Base-by-base conservation (phyloP, 495 filamentous ascomycete species). In the Aspergillus kassunensis region DNA sequence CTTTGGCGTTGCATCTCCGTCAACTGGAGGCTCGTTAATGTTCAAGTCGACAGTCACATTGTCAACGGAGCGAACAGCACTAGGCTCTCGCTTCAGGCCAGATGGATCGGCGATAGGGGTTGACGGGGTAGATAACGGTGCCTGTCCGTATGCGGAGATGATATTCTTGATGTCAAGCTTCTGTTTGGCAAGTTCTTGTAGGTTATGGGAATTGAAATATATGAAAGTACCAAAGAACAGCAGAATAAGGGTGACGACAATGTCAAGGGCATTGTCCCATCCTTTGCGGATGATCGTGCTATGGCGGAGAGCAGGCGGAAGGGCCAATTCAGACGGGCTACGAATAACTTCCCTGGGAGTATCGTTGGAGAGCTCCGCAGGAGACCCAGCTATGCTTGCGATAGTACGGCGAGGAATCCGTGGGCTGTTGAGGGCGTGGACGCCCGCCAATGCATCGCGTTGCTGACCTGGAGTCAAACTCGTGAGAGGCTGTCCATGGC, bases 211-310 rank as follows among this genome's bases (percentile, higher is more conserved):
- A 50, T 80, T 80, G 49, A 79, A 67, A 30, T 74, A 78, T 9
- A 80, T 63, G 56, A 80, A 80, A 0, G 71, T 66, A 15, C 64
- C 62, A 25, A 80, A 65, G 36, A 78, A 66, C 12, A 75, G 40
- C 6, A 78, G 54, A 2, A 80, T 51, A 37, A 75, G 55, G 0
- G 71, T 68, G 16, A 81, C 71, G 9, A 77, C 67, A 44, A 81
- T 78, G 50, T 81, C 78, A 13, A 71, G 58, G 0, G 71, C 70
- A 55, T 81, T 81, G 43, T 77, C 76, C 59, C 67, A 72, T 23
- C 78, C 72, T 51, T 76, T 78, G 39, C 76, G 73, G 42, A 80
- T 78, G 30, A 80, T 79, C n/a, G 71, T 64, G 43, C 77, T 80
- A 36, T 71, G 63, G 11, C 75, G 69, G 12, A 77, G 54, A 11